Base-by-base conservation (phyloP, 176 grass and related monocot species). In the Hyparrhenia diplandra region DNA sequence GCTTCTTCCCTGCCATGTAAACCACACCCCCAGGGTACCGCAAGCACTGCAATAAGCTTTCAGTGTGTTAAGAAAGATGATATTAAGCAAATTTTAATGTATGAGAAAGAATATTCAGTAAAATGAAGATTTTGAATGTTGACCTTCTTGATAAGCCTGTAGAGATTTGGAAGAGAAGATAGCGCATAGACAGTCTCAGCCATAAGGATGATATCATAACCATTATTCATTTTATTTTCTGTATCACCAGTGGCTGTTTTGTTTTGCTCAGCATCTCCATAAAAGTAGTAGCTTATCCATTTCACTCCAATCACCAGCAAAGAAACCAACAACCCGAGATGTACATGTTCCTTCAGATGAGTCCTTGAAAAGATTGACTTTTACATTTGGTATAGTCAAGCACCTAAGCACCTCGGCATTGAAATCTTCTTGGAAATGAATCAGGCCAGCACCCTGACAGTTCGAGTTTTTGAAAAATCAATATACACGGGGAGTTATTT, bases 381-480 rank as follows among this genome's bases (percentile, higher is more conserved):
- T 93, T 62, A 95, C 82, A 88, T 99, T 99, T 68, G 96, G 90
- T 84, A 99, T 87, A 17, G 96, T 99, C 41, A 99, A 77, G 81
- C 87, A 88, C n/a, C 49, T 89, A 67, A 95, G 87, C 46, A 99
- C 96, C 82, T 99, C 96, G 74, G 89, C 87, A 88, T 99, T 99
- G 74, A 99, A 99, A 84, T 99, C 92, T 90, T 99, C 92, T 90
- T 95, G 96, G 47, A 95, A 95, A 87, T 99, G 90, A 57, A 99
- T 80, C 54, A 95, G 81, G 67, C 21, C 71, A 67, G 96, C 96
- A 83, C 96, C 92, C 90, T 95, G 76, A 45, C 61, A 77, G 65
- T 81, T 78, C 43, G 11, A 83, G n/a, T 14, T 77, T 49, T 60
- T 77, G 35, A 90, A 3, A 67, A 71, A 86, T 60, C 35, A 67